Conservation (phyloP, 805 yeast genomes). For the Pichia kluyveri region DNA sequence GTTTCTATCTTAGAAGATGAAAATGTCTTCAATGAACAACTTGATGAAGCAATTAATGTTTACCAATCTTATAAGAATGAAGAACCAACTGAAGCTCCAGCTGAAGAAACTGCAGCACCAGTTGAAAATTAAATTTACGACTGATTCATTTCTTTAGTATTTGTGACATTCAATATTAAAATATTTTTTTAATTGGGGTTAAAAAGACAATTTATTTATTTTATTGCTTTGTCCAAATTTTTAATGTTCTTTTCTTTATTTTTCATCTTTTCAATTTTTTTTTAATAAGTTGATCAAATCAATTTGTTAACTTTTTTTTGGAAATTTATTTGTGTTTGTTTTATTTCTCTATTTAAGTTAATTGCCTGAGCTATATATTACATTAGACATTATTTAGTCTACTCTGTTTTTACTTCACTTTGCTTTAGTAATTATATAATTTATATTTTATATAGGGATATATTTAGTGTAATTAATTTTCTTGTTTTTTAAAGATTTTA, state of each 20-base stretch:
- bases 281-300: not conserved
- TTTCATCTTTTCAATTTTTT: not conserved
- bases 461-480: slow-evolving; percentile 6
- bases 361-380: not conserved
- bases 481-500: slow-evolving; percentile 1
- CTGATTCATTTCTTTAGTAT: no score
- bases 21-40: slow-evolving; percentile 79
- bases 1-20: slow-evolving; percentile 84
- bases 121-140: slow-evolving; percentile 1
- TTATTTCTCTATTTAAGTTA: not conserved
- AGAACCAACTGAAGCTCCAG: slow-evolving; percentile 4
- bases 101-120: slow-evolving; percentile 5
- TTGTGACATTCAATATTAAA: not conserved
- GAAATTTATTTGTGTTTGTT: not conserved
- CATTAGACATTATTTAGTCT: not conserved
- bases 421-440: not conserved
- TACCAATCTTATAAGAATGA: slow-evolving; percentile 62
- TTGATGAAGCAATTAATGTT: slow-evolving; percentile 90
- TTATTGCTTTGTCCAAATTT: slow-evolving; percentile 1
- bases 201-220: not conserved
- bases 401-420: slow-evolving; percentile 3
- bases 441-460: slow-evolving; percentile 3
- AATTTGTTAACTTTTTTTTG: not conserved
- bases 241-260: slow-evolving; percentile 2
- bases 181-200: slow-evolving; percentile 1